Evolutionary conservation across 78 protist genomes (phyloP).

Genomic region (Tieghemostelium lacteum): DNA sequence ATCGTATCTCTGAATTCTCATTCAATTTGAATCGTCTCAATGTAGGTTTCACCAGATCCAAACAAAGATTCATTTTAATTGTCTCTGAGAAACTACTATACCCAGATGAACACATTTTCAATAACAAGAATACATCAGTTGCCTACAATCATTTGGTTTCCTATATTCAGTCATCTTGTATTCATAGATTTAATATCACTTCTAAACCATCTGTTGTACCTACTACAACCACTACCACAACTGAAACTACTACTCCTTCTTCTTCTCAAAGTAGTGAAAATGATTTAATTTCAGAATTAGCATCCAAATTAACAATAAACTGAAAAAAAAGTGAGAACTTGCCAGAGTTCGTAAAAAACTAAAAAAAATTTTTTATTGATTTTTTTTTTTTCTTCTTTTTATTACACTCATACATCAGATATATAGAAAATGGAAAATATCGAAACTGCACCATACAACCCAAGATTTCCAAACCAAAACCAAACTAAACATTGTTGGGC

Average conservation of each 20-base stretch:
- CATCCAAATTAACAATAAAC: no score
- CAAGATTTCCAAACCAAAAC: conserved; percentile 82
- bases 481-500: conserved; percentile 84
- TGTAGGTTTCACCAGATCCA: conserved; percentile 56
- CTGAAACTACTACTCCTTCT: no score
- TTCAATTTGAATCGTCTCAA: conserved; percentile 50
- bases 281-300: no score
- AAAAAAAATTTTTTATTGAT: no score
- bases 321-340: no score
- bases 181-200: conserved; percentile 19
- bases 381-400: no score
- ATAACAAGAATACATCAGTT: conserved; percentile 6
- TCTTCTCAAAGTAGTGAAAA: no score
- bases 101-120: conserved; percentile 43
- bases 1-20: conserved; percentile 38
- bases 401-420: no score
- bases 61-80: conserved; percentile 39
- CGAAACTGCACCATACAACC: conserved; percentile 80
- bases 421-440: neutral
- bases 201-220: no score
- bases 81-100: conserved; percentile 15
- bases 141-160: conserved; percentile 21
- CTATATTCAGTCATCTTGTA: conserved; percentile 19
- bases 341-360: no score
- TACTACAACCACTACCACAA: no score